Conservation (phyloP, 805 yeast species). For the Zygosaccharomyces rouxii region DNA sequence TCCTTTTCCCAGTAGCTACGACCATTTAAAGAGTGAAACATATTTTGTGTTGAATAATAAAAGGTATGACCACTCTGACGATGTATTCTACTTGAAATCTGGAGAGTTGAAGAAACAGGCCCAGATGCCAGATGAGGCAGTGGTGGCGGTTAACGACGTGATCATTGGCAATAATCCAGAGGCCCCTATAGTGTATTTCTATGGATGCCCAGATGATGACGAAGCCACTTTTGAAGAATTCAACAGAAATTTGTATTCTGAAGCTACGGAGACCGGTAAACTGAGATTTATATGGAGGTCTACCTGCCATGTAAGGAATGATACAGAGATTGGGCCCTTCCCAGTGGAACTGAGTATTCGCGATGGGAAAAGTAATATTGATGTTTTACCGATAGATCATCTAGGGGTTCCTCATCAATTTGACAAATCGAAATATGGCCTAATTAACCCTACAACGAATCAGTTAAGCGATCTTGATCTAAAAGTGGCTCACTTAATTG, state of each 20-base stretch:
- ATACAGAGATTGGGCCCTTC: constrained; percentile 26
- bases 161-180: constrained; percentile 47
- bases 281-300: constrained; percentile 75
- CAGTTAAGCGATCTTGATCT: constrained; percentile 44
- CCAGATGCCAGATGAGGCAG: constrained; percentile 14
- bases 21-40: constrained; percentile 7
- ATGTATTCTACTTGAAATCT: constrained; percentile 73
- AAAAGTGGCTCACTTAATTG: constrained; percentile 63
- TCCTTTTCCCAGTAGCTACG: neutral
- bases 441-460: constrained; percentile 17
- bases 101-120: constrained; percentile 32
- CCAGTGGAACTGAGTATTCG: constrained; percentile 28
- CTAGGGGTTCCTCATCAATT: constrained; percentile 16
- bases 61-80: constrained; percentile 60
- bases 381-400: constrained; percentile 23
- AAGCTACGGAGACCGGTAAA: constrained; percentile 54
- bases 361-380: constrained; percentile 35
- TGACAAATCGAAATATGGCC: constrained; percentile 38
- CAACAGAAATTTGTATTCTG: constrained; percentile 53
- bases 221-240: constrained; percentile 47
- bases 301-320: constrained; percentile 31
- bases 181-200: constrained; percentile 58
- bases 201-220: constrained; percentile 56
- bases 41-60: constrained; percentile 27
- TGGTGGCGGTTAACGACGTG: constrained; percentile 51